Base-by-base conservation (phyloP, 192 early-diverging fungal genomes). In the Gamsiella multidivaricata region DNA sequence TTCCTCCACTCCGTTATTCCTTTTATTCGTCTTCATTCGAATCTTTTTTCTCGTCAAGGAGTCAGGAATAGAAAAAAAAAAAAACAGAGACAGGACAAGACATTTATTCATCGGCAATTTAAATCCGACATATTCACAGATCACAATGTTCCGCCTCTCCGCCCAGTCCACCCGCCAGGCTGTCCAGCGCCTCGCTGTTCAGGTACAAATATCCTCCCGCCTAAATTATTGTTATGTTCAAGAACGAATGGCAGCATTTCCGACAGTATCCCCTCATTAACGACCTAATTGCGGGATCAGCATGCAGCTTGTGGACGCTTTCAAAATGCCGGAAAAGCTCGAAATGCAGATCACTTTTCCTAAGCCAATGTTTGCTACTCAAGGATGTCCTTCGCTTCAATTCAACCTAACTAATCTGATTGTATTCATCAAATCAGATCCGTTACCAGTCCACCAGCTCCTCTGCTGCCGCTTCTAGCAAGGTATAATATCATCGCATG, bases 161-260 rank as follows among this genome's bases (percentile, higher is more conserved):
- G 74, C 66, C 37, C 66, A 63, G 60, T 58, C 74, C 22, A 78
- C 74, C 32, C 74, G 74, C 45, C 55, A 78, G 74, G 74, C 74
- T 61, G 74, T 78, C 65, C 74, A 78, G 74, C 74, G 74, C 46
- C 65, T 78, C 37, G 74, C 74, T 78, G 74, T 68, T 54, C 74
- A 78, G 74, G 74, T 78, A 78, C 54, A 49, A 50, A 18, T 32
- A 5, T 28, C 17, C 53, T 14, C 36, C 9, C 63, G 26, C 26
- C 45, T 18, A 46, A 33, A 20, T 23, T 17, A 31, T n/a, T 12
- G n/a, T 46, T 9, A 18, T n/a, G 5, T n/a, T 29, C 28, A 25
- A 7, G 8, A 26, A 31, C 51, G 51, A 26, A 12, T 53, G 8
- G 9, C 51, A n/a, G n/a, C n/a, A n/a, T n/a, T n/a, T n/a, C n/a